Percentiles rank a stretch among this genome's conserved stretches.
phyloP scores from a whole-genome alignment of 371 early-diverging fungal species.

The Actinomortierella ambigua region DNA sequence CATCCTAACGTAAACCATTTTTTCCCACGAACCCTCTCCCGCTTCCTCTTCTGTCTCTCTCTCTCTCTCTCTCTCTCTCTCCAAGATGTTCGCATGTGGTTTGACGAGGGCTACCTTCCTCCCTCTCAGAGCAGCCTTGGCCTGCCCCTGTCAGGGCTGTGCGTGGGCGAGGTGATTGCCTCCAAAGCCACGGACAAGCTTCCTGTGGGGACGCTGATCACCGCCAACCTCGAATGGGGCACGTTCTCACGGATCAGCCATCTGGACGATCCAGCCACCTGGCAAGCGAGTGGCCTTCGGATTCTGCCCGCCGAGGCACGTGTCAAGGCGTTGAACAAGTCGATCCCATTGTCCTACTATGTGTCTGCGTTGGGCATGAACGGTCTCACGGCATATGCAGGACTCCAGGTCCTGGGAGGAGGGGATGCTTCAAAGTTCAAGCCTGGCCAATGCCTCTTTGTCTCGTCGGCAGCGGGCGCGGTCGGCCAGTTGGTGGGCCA shows the following conservation, averaged over 20 bases:
- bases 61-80: not conserved
- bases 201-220: constrained; percentile 28
- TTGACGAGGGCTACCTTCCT: constrained; percentile 17
- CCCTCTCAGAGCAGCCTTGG: constrained; percentile 12
- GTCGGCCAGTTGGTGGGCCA: constrained; percentile 60
- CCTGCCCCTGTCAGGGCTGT: constrained; percentile 24
- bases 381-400: constrained; percentile 33
- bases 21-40: not conserved
- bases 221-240: constrained; percentile 27
- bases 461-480: constrained; percentile 63
- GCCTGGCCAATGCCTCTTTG: constrained; percentile 56
- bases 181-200: constrained; percentile 19
- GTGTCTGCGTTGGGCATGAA: constrained; percentile 34
- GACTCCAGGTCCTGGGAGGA: constrained; percentile 21
- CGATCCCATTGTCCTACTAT: constrained; percentile 23
- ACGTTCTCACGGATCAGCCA: constrained; percentile 23
- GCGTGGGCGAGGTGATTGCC: constrained; percentile 31
- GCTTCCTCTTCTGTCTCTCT: not conserved
- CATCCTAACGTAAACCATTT: not conserved
- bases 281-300: constrained; percentile 12
- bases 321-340: constrained; percentile 18
- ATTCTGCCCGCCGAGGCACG: constrained; percentile 31
- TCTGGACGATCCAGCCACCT: constrained; percentile 17
- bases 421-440: constrained; percentile 23
- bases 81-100: constrained; percentile 27